Conservation (phyloP, 1,284 basidiomycete species). For the Vanrija pseudolonga region DNA sequence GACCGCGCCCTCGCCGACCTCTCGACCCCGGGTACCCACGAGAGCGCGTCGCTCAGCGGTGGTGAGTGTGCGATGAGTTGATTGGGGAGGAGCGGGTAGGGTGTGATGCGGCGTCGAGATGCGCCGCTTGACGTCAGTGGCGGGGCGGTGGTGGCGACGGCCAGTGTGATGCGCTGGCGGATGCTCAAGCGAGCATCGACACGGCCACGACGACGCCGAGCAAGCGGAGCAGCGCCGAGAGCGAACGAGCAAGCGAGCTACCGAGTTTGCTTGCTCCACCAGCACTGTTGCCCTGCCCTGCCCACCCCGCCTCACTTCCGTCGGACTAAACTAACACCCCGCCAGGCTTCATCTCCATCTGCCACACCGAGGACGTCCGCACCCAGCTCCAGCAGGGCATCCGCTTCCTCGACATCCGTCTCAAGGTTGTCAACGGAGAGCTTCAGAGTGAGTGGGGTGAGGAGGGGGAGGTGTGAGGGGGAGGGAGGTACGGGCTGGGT, state of each 20-base stretch:
- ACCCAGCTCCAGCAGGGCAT: constrained; percentile 55
- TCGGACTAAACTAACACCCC: not conserved
- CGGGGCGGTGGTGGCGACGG: too few relatives aligned
- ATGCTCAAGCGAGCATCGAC: too few relatives aligned
- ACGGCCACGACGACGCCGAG: too few relatives aligned
- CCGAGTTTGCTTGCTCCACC: too few relatives aligned
- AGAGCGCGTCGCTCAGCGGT: constrained; percentile 9
- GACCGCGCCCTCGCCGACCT: constrained; percentile 16
- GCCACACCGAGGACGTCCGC: constrained; percentile 40
- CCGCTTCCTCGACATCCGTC: constrained; percentile 73
- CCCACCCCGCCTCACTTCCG: not conserved
- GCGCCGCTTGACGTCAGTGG: too few relatives aligned
- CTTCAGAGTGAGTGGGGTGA: constrained; percentile 33
- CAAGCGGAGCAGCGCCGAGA: not conserved
- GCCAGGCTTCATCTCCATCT: constrained; percentile 41
- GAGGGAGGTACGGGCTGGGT: not conserved
- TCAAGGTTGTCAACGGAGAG: constrained; percentile 61
- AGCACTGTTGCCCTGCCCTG: not conserved
- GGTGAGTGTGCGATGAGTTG: constrained; percentile 9
- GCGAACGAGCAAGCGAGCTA: too few relatives aligned
- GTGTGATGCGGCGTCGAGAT: too few relatives aligned
- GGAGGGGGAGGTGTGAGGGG: not conserved
- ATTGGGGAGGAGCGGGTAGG: too few relatives aligned
- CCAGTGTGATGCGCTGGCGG: too few relatives aligned
- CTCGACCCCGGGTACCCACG: constrained; percentile 12